Evolutionary conservation across 768 basidiomycete genomes (phyloP), one percentile per base, ranked within the genome.

Genomic region (Hydnomerulius pinastri): DNA sequence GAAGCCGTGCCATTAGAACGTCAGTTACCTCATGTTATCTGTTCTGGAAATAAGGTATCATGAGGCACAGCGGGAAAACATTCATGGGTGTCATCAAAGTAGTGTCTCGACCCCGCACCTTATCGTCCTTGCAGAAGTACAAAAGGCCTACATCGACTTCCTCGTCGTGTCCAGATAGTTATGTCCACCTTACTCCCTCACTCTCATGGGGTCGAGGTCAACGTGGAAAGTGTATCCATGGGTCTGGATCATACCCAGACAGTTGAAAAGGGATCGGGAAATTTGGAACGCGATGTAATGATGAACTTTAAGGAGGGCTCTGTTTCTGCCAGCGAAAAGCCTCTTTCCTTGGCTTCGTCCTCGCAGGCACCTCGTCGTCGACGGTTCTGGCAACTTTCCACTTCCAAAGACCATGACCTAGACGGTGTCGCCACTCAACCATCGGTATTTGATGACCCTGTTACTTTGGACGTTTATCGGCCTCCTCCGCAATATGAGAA

Each of bases 391-490:
- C 13, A 54, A 63, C 20, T 67, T 77, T 43, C 29, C 62, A 59
- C 38, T 66, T 56, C 24, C 50, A 57, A 47, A 54, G 58, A 30
- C 51, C 50, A 51, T 8, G 74, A 81, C 53, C 64, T 79, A 46
- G 78, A 83, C 53, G 68, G 71, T 29, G 73, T 82, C 53, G 82
- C 83, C 8, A 85, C 84, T 0, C 81, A 81, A 54, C 78, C 76
- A 1, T 83, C 81, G 18, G 82, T 85, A 0, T 86, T 82, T 56
- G 83, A 85, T 52, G 78, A 85, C 53, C 80, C 81, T 0, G 54
- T 56, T 4, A 73, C 75, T 2, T 61, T 79, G 3, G 74, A 82
- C 58, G 64, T 67, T 4, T 83, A 83, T 62, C 71, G 74, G 0
- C 83, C 82, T 2, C 78, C 78, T 7, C 65, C 75, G 4, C 55